A percentile compares a stretch with the other conserved stretches of the same genome.
phyloP scores from a whole-genome alignment of 1,284 basidiomycete species.

The Austroboletus niveus region DNA sequence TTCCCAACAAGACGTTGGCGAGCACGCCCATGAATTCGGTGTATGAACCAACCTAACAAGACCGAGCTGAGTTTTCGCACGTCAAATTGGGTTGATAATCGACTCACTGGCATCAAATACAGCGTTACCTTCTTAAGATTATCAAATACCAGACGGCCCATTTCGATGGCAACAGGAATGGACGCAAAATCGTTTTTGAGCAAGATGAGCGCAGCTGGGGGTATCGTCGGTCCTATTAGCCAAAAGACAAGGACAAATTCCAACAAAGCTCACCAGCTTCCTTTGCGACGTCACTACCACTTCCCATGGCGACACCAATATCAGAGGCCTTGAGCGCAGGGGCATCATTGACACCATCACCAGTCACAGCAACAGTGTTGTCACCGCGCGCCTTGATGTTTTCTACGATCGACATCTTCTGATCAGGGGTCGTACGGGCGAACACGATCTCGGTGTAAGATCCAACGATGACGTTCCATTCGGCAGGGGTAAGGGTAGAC shows the following conservation, averaged over 20 bases:
- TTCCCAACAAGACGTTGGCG: constrained; percentile 37
- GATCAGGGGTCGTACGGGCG: constrained; percentile 58
- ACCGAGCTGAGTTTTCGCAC: background rate
- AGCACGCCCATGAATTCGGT: constrained; percentile 37
- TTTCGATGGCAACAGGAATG: constrained; percentile 39
- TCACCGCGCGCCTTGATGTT: constrained; percentile 48
- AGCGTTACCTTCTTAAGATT: constrained; percentile 50
- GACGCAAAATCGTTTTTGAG: constrained; percentile 38
- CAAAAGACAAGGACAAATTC: background rate
- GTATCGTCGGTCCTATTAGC: background rate
- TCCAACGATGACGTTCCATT: constrained; percentile 50
- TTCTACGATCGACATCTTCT: constrained; percentile 59
- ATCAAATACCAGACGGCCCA: constrained; percentile 58
- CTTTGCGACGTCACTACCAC: constrained; percentile 83
- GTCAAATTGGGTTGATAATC: background rate
- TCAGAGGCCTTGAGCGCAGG: constrained; percentile 75
- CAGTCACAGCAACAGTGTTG: constrained; percentile 51
- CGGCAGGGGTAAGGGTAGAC: constrained; percentile 39
- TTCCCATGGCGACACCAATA: constrained; percentile 85
- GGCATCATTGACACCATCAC: constrained; percentile 62
- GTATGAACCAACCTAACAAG: constrained; percentile 24
- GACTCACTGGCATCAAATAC: constrained; percentile 39
- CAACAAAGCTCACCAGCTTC: constrained; percentile 37
- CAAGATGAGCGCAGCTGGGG: constrained; percentile 28
- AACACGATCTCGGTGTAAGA: constrained; percentile 58